Base-by-base conservation (phyloP, 2,329 filamentous ascomycete species). In the Nemania sp. region DNA sequence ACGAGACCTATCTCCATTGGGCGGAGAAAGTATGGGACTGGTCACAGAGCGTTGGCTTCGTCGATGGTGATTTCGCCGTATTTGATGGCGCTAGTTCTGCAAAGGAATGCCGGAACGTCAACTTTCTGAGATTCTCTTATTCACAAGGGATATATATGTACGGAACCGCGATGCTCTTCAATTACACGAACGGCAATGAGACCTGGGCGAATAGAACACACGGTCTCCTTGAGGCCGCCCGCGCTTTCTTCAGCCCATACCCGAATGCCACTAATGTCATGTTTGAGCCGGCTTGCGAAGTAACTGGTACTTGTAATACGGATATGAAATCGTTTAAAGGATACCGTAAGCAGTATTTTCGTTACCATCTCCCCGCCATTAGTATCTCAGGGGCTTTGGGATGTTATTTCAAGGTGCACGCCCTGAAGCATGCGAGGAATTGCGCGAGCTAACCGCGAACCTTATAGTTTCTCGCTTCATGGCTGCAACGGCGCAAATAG, bases 241-340 rank as follows among this genome's bases (percentile, higher is more conserved):
- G 65, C 22, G 72, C 70, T 20, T 75, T 74, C 66, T 86, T 87
- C 72, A 70, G 68, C 41, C 76, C 78, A 4, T 76, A 73, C 41
- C 65, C 73, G 14, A 80, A 82, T 61, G 71, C 77, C 5, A 80
- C 81, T 19, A 74, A 82, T 64, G 72, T 88, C 69, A 83, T 89
- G 80, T 83, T 76, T 64, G 86, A 90, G 70, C 75, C 76, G 39
- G 81, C 82, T n/a, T 90, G 86, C 73, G 86, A 90, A 68, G 72
- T 70, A 3, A 70, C 74, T 54, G 71, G 72, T 47, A 75, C 66
- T 0, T 90, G 87, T 70, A 80, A 83, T 66, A 76, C 72, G 44
- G 86, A 89, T 69, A 84, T 86, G 77, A 80, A 78, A 62, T 83
- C 81, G 7, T 88, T 86, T 78, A 90, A 90, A 72, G 85, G 78